Conservation (phyloP, 305 asterid species). For the Solanum hybrid region DNA sequence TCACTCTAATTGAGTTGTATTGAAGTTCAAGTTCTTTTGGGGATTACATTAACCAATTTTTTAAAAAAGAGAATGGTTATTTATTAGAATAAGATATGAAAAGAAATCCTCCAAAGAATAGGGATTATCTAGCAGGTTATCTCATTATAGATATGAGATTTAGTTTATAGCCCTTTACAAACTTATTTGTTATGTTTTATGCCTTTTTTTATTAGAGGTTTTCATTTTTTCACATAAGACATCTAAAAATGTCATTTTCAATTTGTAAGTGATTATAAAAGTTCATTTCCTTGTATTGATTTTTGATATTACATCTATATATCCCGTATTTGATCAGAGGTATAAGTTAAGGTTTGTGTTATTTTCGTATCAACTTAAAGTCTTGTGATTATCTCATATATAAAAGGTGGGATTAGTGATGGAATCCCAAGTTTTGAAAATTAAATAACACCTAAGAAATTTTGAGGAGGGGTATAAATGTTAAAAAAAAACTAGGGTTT, state of each 20-base stretch:
- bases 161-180: not conserved
- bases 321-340: not conserved
- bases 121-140: not conserved
- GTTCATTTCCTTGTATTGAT: not conserved
- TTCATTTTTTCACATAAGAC: not conserved
- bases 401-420: not conserved
- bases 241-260: not conserved
- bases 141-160: not conserved
- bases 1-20: not conserved
- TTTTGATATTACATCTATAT: not conserved
- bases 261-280: not conserved
- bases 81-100: not conserved
- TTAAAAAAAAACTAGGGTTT: not conserved
- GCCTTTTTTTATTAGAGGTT: not conserved
- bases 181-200: not conserved
- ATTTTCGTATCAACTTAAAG: not conserved
- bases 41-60: not conserved
- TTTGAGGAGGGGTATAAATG: not conserved
- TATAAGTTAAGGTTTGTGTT: not conserved
- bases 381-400: not conserved
- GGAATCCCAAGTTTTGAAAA: not conserved
- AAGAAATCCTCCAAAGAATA: not conserved
- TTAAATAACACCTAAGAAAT: not conserved
- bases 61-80: not conserved
- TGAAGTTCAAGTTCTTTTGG: not conserved